phyloP scores from a whole-genome alignment of 2,329 filamentous ascomycete species.

The Colletotrichum agaves region DNA sequence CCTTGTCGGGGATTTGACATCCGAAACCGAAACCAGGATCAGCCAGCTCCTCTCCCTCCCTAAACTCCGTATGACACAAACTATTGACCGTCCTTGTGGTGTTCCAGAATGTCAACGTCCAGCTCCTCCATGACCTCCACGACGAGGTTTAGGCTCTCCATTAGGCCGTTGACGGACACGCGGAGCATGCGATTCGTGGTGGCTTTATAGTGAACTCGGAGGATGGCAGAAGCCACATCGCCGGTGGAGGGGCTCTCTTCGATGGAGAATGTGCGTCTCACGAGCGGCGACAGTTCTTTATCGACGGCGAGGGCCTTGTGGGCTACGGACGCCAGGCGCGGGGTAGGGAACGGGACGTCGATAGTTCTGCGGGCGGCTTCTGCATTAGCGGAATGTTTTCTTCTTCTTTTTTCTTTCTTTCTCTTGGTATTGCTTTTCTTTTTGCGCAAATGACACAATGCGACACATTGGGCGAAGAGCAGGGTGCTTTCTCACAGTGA shows the following conservation, averaged over 20 bases:
- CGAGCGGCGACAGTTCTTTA: constrained; percentile 86
- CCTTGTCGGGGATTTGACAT: neutral
- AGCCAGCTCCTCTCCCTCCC: neutral
- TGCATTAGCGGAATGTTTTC: constrained; percentile 19
- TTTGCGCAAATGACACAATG: neutral
- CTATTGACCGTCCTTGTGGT: constrained; percentile 3
- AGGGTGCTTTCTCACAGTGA: constrained; percentile 61
- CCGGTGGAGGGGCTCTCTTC: constrained; percentile 39
- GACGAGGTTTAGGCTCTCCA: constrained; percentile 87
- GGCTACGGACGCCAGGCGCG: constrained; percentile 81
- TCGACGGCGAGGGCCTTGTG: constrained; percentile 84
- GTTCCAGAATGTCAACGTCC: constrained; percentile 80
- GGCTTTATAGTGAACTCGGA: constrained; percentile 83
- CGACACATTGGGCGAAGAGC: constrained; percentile 29
- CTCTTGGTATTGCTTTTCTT: constrained; percentile 8
- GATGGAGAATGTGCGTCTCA: constrained; percentile 76
- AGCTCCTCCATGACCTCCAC: constrained; percentile 91
- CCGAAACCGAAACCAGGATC: neutral
- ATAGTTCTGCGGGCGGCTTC: constrained; percentile 57
- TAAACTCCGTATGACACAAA: neutral
- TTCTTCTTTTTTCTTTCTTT: constrained; percentile 29
- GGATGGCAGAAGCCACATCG: constrained; percentile 54
- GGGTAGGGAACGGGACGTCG: constrained; percentile 82
- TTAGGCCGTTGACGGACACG: constrained; percentile 95
- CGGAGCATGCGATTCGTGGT: constrained; percentile 97